These are phyloP conservation scores for Suillus ampliporus DNA, from an alignment of 768 basidiomycete species.

Conservation along the genomic window DNA sequence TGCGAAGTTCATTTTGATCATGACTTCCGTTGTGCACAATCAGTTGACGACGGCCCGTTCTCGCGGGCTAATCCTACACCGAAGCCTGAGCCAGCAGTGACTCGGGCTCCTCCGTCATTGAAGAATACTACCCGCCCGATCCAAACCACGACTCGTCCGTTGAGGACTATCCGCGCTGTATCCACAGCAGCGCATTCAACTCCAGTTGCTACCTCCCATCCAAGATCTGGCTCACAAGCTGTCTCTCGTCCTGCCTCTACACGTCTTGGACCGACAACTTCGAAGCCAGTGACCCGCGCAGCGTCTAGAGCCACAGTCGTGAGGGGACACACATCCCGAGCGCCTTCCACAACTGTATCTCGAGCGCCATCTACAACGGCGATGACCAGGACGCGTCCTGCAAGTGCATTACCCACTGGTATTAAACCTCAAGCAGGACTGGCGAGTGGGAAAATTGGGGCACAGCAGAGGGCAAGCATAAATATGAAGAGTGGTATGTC, in stretches of 20 bases:
- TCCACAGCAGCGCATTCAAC: neutral
- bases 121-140: neutral
- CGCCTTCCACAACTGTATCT: slow-evolving; percentile 16
- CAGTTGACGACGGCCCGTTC: slow-evolving; percentile 39
- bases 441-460: neutral
- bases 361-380: slow-evolving; percentile 17
- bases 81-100: neutral
- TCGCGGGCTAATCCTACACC: slow-evolving; percentile 18
- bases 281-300: neutral
- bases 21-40: neutral
- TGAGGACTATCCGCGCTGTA: neutral
- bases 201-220: neutral
- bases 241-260: neutral
- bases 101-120: neutral
- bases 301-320: neutral
- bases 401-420: slow-evolving; percentile 14
- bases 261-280: neutral
- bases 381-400: slow-evolving; percentile 12
- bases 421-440: slow-evolving; percentile 4
- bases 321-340: slow-evolving; percentile 6
- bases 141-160: neutral
- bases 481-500: slow-evolving; percentile 22
- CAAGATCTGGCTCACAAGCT: slow-evolving; percentile 4
- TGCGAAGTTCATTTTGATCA: neutral
- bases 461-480: neutral